These are phyloP conservation scores for Exobasidium cylindrosporum DNA, from an alignment of 1,284 basidiomycete species.

Conservation along the genomic window DNA sequence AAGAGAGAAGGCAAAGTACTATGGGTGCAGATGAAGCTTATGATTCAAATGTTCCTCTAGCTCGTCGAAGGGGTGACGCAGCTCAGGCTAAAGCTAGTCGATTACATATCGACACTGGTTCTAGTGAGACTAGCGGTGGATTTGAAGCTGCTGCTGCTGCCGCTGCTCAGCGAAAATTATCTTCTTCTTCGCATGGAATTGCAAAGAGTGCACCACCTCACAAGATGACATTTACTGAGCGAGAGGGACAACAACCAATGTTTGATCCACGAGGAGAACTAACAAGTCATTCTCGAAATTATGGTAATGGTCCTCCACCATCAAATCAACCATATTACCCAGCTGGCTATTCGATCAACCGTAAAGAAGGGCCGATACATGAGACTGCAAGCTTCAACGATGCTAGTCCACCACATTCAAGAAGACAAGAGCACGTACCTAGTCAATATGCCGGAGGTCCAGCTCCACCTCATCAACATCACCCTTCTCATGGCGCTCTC, in stretches of 20 bases:
- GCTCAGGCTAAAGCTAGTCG: conserved; percentile 46
- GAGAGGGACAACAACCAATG: conserved; percentile 16
- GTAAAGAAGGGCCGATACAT: background rate
- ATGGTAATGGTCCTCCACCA: conserved; percentile 3
- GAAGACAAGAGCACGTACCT: background rate
- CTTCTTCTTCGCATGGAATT: conserved; percentile 14
- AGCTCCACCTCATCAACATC: background rate
- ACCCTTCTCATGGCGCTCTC: background rate
- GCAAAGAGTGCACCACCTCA: conserved; percentile 49
- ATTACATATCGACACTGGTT: conserved; percentile 40
- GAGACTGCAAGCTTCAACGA: background rate
- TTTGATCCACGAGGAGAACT: conserved; percentile 15
- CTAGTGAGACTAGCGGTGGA: conserved; percentile 4
- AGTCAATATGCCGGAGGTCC: background rate
- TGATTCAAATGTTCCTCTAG: conserved; percentile 25
- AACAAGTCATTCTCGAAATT: conserved; percentile 20
- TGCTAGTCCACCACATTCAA: background rate
- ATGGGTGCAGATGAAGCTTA: conserved; percentile 1
- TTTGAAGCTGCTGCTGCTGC: conserved; percentile 11
- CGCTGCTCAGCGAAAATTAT: conserved; percentile 8
- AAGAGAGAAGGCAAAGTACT: background rate
- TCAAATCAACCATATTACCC: background rate
- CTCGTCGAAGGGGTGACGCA: conserved; percentile 45
- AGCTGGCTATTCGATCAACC: background rate
- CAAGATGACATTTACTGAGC: conserved; percentile 36